A percentile compares a stretch with the other conserved stretches of the same genome.
These are phyloP conservation scores for Beta vulgaris DNA, from an alignment of 148 eudicot genomes.

Conservation along the genomic window DNA sequence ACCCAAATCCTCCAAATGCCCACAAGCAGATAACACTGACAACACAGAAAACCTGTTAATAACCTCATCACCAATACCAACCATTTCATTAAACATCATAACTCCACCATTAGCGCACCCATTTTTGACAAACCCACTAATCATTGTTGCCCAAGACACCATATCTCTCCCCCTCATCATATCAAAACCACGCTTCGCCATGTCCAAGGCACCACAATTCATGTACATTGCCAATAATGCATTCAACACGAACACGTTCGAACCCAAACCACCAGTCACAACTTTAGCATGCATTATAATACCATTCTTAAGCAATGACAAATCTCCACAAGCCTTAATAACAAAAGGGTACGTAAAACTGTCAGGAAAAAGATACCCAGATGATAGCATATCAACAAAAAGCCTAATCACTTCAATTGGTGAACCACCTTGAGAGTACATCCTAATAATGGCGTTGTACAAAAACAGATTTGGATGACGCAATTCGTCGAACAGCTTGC, in stretches of 20 bases:
- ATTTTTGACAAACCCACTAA: slow-evolving; percentile 52
- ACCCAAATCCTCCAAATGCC: slow-evolving; percentile 39
- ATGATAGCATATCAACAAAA: slow-evolving; percentile 36
- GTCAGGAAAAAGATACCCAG: slow-evolving; percentile 30
- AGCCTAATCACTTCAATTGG: slow-evolving; percentile 39
- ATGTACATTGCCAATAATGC: slow-evolving; percentile 64
- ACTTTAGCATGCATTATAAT: slow-evolving; percentile 47
- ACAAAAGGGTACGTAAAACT: slow-evolving; percentile 54
- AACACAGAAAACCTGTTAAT: slow-evolving; percentile 42
- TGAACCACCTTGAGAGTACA: slow-evolving; percentile 38
- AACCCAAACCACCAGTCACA: slow-evolving; percentile 36
- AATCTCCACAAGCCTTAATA: slow-evolving; percentile 55
- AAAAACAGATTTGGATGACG: slow-evolving; percentile 37
- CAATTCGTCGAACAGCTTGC: slow-evolving; percentile 56
- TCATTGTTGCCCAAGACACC: slow-evolving; percentile 70
- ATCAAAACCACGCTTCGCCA: slow-evolving; percentile 46
- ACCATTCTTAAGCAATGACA: slow-evolving; percentile 41
- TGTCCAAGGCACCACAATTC: slow-evolving; percentile 46
- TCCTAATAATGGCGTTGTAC: slow-evolving; percentile 48
- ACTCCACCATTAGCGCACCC: slow-evolving; percentile 43
- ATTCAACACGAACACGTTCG: slow-evolving; percentile 43
- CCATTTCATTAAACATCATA: slow-evolving; percentile 41
- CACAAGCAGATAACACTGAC: slow-evolving; percentile 65
- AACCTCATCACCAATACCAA: slow-evolving; percentile 35
- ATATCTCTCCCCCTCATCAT: slow-evolving; percentile 37